Percentiles rank a stretch among this genome's conserved stretches.
Conservation (phyloP, 2,329 filamentous ascomycete species). For the Fusarium neocosmosporiellum region DNA sequence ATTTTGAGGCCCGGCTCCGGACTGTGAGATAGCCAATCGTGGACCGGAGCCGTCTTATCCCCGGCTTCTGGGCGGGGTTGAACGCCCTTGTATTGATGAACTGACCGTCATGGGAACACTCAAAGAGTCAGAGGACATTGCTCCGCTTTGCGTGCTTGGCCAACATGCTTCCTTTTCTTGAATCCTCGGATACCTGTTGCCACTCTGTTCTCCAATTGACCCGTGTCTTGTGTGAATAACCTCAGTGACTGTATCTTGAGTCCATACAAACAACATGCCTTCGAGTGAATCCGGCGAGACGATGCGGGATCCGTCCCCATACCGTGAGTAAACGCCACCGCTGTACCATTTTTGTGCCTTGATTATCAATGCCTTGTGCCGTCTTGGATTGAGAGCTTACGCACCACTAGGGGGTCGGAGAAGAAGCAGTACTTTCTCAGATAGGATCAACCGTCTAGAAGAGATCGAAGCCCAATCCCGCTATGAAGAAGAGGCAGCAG, state of each 20-base stretch:
- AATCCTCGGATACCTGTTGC: not conserved
- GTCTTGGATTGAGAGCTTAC: slow-evolving; percentile 23
- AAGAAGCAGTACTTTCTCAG: slow-evolving; percentile 38
- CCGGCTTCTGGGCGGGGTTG: slow-evolving; percentile 27
- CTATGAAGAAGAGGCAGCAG: slow-evolving; percentile 56
- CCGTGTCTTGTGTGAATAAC: slow-evolving; percentile 30
- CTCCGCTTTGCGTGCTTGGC: slow-evolving; percentile 21
- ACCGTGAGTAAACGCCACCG: slow-evolving; percentile 36
- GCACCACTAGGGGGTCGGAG: slow-evolving; percentile 36
- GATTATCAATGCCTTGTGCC: not conserved
- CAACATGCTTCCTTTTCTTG: slow-evolving; percentile 1
- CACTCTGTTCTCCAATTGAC: slow-evolving; percentile 1
- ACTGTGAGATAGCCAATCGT: slow-evolving; percentile 28
- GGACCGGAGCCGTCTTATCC: slow-evolving; percentile 21
- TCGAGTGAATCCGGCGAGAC: slow-evolving; percentile 44
- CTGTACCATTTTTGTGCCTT: not conserved
- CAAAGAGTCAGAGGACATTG: slow-evolving; percentile 13
- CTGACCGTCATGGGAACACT: slow-evolving; percentile 30
- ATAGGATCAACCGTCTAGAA: slow-evolving; percentile 44
- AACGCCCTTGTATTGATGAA: slow-evolving; percentile 12
- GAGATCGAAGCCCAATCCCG: slow-evolving; percentile 54
- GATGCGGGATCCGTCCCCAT: slow-evolving; percentile 40
- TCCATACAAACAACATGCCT: slow-evolving; percentile 32
- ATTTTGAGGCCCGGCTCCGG: slow-evolving; percentile 42
- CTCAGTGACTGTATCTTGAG: slow-evolving; percentile 8